Base-by-base conservation (phyloP, 2,329 filamentous ascomycete species). In the Fusarium annulatum region DNA sequence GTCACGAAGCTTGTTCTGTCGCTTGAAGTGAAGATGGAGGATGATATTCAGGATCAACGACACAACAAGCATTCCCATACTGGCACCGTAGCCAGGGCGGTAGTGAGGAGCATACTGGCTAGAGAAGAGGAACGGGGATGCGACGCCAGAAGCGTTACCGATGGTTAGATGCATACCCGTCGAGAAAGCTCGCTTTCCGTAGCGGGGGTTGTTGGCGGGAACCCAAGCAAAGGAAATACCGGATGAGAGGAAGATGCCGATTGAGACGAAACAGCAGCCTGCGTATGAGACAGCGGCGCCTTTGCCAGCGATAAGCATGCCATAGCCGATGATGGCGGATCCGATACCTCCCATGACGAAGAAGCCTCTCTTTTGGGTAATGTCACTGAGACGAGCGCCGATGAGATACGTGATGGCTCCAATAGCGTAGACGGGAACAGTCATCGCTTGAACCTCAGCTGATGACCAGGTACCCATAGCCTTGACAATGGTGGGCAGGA, bases 401-500 rank as follows among this genome's bases (percentile, higher is more conserved):
- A 85, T 67, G 19, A 93, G 82, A 72, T 92, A 93, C 0, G 85
- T 87, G 33, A 91, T 84, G 0, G 90, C 90, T 3, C 91, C 91
- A 2, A 92, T 77, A 0, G 86, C 85, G 73, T 93, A 93, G 77
- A 90, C 91, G 2, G 91, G 92, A 26, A 93, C 90, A 0, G 91
- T 93, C 62, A 93, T 84, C 33, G 90, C 89, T 78, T 93, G 91
- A 0, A 91, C 87, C 73, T 91, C 85, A 0, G 88, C 85, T 0
- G 83, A 83, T 1, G 85, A 84, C 81, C 89, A 92, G 6, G 79
- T 80, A 7, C 90, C 89, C 65, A 93, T 87, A 0, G 86, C 87
- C 60, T 87, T 83, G 79, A 93, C 92, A 71, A 93, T 93, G 7
- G 90, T 92, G 0, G 91, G 91, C 34, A 93, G 81, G 77, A 93